Percentiles rank a stretch among this genome's conserved stretches.
These are phyloP conservation scores for Taxawa tesnikishii DNA, from an alignment of 2,329 filamentous ascomycete species.

Conservation along the genomic window DNA sequence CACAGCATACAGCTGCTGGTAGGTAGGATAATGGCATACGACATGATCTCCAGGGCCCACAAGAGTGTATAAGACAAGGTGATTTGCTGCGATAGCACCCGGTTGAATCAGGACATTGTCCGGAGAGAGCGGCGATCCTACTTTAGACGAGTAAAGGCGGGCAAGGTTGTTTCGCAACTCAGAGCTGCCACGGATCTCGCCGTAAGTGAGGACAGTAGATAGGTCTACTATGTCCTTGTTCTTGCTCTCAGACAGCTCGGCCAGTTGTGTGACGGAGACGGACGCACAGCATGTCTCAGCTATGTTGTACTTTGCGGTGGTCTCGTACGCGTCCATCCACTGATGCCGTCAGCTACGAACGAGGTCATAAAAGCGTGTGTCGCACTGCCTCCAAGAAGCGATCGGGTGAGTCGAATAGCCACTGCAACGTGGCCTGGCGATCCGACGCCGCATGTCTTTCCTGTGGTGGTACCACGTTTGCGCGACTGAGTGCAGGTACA, in stretches of 20 bases:
- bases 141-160: slow-evolving; percentile 49
- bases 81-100: slow-evolving; percentile 77
- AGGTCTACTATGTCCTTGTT: slow-evolving; percentile 30
- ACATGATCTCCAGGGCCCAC: slow-evolving; percentile 68
- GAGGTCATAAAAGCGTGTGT: slow-evolving; percentile 14
- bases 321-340: slow-evolving; percentile 47
- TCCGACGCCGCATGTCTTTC: no score
- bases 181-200: slow-evolving; percentile 56
- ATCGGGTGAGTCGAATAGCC: not conserved
- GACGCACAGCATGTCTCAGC: slow-evolving; percentile 71
- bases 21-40: slow-evolving; percentile 76
- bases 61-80: slow-evolving; percentile 62
- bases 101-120: slow-evolving; percentile 65
- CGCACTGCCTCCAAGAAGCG: slow-evolving; percentile 3
- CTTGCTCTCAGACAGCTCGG: slow-evolving; percentile 44
- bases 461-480: no score
- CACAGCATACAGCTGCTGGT: slow-evolving; percentile 71
- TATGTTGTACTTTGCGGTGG: slow-evolving; percentile 50
- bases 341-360: slow-evolving; percentile 18
- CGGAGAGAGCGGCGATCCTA: slow-evolving; percentile 30
- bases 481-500: not conserved
- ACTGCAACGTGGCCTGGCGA: slow-evolving; percentile 1
- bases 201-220: slow-evolving; percentile 56
- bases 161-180: slow-evolving; percentile 53
- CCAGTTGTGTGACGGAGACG: slow-evolving; percentile 58